Evolutionary conservation across 768 basidiomycete species (phyloP).

Genomic region (Pleurotus pulmonarius): DNA sequence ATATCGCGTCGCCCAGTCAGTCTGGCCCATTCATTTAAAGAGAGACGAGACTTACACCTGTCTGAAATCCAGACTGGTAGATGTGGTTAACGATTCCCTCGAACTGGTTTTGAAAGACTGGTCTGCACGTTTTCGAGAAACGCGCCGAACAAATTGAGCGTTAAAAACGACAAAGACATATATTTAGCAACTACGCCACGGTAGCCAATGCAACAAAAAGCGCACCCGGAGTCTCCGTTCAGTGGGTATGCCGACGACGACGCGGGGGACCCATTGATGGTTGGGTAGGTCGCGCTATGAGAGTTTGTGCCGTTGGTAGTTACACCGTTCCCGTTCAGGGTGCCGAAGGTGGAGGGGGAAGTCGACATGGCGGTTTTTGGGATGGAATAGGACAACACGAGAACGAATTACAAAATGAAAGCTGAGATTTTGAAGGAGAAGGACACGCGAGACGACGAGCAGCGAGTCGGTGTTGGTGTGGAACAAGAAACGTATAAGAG

Average conservation of each 20-base stretch:
- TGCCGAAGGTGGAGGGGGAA: slow-evolving; percentile 29
- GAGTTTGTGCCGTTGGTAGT: slow-evolving; percentile 47
- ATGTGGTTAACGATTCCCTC: slow-evolving; percentile 76
- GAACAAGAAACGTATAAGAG: background rate
- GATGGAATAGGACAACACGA: background rate
- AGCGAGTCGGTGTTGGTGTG: background rate
- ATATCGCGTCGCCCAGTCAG: background rate
- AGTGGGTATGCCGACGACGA: slow-evolving; percentile 39
- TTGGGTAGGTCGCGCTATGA: slow-evolving; percentile 30
- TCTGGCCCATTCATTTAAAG: slow-evolving; percentile 9
- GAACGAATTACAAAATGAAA: background rate
- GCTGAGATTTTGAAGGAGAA: background rate
- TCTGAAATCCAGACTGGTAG: slow-evolving; percentile 77
- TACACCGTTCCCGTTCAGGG: slow-evolving; percentile 48
- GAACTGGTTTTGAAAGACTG: slow-evolving; percentile 62
- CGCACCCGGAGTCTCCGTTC: slow-evolving; percentile 65
- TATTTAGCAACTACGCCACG: background rate
- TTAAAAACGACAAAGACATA: slow-evolving; percentile 6
- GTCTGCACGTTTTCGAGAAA: slow-evolving; percentile 20
- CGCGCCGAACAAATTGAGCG: background rate
- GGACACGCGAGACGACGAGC: background rate
- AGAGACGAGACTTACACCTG: slow-evolving; percentile 55
- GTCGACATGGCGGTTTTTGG: slow-evolving; percentile 17
- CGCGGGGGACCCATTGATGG: slow-evolving; percentile 28
- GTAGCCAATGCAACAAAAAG: slow-evolving; percentile 12